Conservation (phyloP, 306 rosid species). For the Quercus engelmannii region DNA sequence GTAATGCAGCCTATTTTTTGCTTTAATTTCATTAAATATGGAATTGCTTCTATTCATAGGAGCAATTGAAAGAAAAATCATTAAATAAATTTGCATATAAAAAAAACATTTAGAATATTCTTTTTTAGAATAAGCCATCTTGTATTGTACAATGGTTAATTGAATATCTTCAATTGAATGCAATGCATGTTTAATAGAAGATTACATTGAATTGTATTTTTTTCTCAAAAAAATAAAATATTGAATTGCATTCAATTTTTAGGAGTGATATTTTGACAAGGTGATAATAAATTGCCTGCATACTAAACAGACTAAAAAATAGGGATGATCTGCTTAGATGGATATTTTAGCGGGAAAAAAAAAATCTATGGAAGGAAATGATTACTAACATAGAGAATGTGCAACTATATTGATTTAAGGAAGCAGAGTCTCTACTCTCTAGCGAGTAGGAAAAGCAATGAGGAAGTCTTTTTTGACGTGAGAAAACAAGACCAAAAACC, state of each 20-base stretch:
- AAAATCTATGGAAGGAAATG: background rate
- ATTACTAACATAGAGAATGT: background rate
- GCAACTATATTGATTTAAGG: background rate
- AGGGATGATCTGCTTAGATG: background rate
- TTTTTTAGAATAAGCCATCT: too few species aligned
- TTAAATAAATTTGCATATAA: background rate
- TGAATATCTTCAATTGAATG: too few species aligned
- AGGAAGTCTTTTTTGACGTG: background rate
- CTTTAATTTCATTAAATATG: too few species aligned
- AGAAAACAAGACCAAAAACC: background rate
- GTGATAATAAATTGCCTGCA: too few species aligned
- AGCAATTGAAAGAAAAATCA: too few species aligned
- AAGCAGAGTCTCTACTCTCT: background rate
- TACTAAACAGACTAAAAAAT: background rate
- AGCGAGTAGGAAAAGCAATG: background rate
- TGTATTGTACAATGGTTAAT: background rate
- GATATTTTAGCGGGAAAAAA: background rate
- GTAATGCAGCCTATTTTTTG: background rate
- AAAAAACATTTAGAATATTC: background rate
- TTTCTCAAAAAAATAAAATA: background rate
- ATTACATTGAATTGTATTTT: too few species aligned
- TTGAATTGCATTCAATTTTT: background rate
- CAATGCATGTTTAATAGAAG: background rate
- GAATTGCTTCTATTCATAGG: too few species aligned
- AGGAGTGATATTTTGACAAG: background rate